A percentile compares a stretch with the other conserved stretches of the same genome.
Evolutionary conservation across 164 flowering plant species (phyloP).

Genomic region (Macadamia tetraphylla): DNA sequence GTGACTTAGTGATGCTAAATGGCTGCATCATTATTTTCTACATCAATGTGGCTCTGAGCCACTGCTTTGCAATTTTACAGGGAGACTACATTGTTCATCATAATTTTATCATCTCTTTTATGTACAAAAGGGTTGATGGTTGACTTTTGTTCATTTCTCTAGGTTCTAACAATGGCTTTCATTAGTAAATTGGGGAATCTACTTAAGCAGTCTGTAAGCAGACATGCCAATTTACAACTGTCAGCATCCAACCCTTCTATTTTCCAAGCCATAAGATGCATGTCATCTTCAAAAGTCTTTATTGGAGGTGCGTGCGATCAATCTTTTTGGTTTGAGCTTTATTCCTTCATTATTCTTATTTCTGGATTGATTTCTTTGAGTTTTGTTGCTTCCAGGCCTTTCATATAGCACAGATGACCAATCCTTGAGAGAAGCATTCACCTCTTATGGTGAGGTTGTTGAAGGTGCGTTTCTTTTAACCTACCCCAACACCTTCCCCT

Average conservation of each 20-base stretch:
- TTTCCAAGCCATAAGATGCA: slow-evolving; percentile 41
- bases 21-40: not conserved
- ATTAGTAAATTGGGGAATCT: slow-evolving; percentile 34
- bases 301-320: slow-evolving; percentile 36
- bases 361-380: not conserved
- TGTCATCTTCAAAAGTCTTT: slow-evolving; percentile 49
- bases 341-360: not conserved
- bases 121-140: not conserved
- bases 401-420: slow-evolving; percentile 39
- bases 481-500: too few relatives aligned
- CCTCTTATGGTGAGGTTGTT: slow-evolving; percentile 36
- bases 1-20: too few relatives aligned
- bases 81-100: not conserved
- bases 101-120: not conserved
- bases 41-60: not conserved
- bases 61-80: not conserved
- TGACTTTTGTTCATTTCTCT: not conserved
- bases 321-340: not conserved
- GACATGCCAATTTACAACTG: slow-evolving; percentile 17
- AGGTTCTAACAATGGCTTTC: slow-evolving; percentile 30
- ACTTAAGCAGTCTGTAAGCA: slow-evolving; percentile 31
- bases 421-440: slow-evolving; percentile 34
- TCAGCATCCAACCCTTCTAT: slow-evolving; percentile 31
- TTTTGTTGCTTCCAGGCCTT: slow-evolving; percentile 26
- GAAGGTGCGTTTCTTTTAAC: slow-evolving; percentile 25